phyloP scores from a whole-genome alignment of 2,329 filamentous ascomycete genomes.

The Chalara sp. region DNA sequence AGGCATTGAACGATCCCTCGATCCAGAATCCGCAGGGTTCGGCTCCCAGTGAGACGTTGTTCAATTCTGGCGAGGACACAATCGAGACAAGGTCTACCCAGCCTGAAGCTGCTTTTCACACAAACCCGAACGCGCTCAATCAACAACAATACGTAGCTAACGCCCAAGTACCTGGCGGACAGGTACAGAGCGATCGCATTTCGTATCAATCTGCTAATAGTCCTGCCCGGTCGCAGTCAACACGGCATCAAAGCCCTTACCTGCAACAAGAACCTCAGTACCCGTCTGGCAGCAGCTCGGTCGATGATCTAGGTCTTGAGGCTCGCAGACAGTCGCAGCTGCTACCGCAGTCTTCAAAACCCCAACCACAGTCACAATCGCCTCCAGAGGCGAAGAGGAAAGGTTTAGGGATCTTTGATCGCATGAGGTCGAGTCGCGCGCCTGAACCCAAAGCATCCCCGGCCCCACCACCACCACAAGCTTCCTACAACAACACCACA shows the following conservation, averaged over 20 bases:
- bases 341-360: conserved; percentile 7
- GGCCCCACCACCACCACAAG: conserved; percentile 1
- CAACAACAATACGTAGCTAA: conserved; percentile 8
- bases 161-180: conserved; percentile 12
- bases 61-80: background rate
- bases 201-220: conserved; percentile 15
- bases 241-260: conserved; percentile 17
- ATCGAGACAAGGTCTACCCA: conserved; percentile 12
- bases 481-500: conserved; percentile 40
- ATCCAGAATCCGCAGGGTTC: conserved; percentile 1
- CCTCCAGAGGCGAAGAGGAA: conserved; percentile 23
- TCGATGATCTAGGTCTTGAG: conserved; percentile 21
- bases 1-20: conserved; percentile 23
- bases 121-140: conserved; percentile 1
- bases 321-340: conserved; percentile 13
- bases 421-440: conserved; percentile 21
- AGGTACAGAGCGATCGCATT: conserved; percentile 18
- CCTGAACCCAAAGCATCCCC: conserved; percentile 18
- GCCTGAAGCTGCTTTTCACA: conserved; percentile 7
- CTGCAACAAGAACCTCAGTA: conserved; percentile 12
- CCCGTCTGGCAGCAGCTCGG: conserved; percentile 14
- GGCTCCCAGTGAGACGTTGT: background rate
- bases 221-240: conserved; percentile 22
- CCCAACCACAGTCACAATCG: conserved; percentile 11
- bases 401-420: conserved; percentile 23